phyloP scores from a whole-genome alignment of 2,329 filamentous ascomycete genomes.

The Pestalotiopsis sp. region DNA sequence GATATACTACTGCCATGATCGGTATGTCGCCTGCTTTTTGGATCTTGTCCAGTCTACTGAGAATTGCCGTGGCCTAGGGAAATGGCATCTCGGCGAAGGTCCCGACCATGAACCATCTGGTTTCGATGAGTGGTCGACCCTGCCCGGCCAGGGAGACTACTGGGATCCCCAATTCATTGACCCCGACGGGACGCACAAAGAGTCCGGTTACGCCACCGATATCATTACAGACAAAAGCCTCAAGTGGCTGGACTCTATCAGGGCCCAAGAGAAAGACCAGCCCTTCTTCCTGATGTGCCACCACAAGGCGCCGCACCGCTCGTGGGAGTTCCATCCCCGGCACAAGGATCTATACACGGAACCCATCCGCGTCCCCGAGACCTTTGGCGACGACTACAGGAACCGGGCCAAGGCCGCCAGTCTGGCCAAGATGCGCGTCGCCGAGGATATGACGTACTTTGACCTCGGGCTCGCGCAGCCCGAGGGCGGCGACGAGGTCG shows the following conservation, averaged over 20 bases:
- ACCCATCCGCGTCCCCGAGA: slow-evolving; percentile 49
- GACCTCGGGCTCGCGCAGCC: slow-evolving; percentile 55
- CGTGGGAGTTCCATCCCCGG: slow-evolving; percentile 52
- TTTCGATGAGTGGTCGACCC: slow-evolving; percentile 54
- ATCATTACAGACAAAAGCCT: slow-evolving; percentile 54
- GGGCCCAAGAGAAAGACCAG: slow-evolving; percentile 32
- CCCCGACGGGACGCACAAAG: slow-evolving; percentile 30
- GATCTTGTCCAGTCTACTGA: background rate
- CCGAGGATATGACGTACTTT: slow-evolving; percentile 52
- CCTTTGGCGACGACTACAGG: slow-evolving; percentile 57
- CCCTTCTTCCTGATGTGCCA: slow-evolving; percentile 61
- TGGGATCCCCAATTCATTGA: slow-evolving; percentile 54
- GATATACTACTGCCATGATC: slow-evolving; percentile 54
- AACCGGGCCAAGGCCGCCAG: slow-evolving; percentile 51
- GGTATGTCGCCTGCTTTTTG: slow-evolving; percentile 25
- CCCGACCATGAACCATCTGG: slow-evolving; percentile 46
- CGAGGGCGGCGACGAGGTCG: slow-evolving; percentile 45
- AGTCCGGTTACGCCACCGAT: slow-evolving; percentile 51
- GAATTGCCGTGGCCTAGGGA: slow-evolving; percentile 20
- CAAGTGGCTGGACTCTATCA: slow-evolving; percentile 36
- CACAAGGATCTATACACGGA: slow-evolving; percentile 52
- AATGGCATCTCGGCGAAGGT: slow-evolving; percentile 57
- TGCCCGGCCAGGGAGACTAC: slow-evolving; percentile 55
- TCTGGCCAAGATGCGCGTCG: slow-evolving; percentile 53
- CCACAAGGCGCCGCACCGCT: slow-evolving; percentile 56